Base-by-base conservation (phyloP, 495 filamentous ascomycete species). In the Penicillium manginii region DNA sequence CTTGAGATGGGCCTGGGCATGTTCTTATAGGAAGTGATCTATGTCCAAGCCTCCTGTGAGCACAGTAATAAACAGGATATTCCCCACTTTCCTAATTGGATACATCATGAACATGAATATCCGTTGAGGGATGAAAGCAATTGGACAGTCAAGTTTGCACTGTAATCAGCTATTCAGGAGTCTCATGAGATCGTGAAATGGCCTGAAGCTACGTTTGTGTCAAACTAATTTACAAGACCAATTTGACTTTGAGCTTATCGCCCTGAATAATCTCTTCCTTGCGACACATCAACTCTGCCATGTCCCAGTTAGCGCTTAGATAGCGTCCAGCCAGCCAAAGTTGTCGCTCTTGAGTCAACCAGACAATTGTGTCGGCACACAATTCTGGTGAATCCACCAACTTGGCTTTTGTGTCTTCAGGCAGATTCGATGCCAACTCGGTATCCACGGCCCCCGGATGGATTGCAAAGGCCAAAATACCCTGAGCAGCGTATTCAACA, bases 191-290 rank as follows among this genome's bases (percentile, higher is more conserved):
- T 39, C 11, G 35, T 39, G 35, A 39, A 39, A n/a, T n/a, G 12
- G 15, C 35, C 15, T 4, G 12, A 39, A 39, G 2, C 12, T 39
- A 39, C 35, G 35, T 39, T 39, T 39, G 35, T 39, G 11, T n/a
- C 35, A 39, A 39, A 39, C 12, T 4, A 39, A 39, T 39, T 39
- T 39, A 39, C 35, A 64, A 18, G 12, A 70, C 60, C 72, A 83
- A 53, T 33, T 68, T 73, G 37, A 82, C 66, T 59, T 77, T 82
- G 54, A 84, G 63, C 46, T 75, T 58, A 48, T 83, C 73, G 3
- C 59, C 58, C 35, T 68, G 46, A 2, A 79, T 67, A 57, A 81
- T 76, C 26, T 83, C 73, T 8, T 77, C 66, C 57, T 78, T 78
- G 67, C 57, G 74, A 12, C 37, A 58, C 59, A 79, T 68, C n/a